Conservation (phyloP, 2,329 filamentous ascomycete species). For the Herpotrichia juniperi region DNA sequence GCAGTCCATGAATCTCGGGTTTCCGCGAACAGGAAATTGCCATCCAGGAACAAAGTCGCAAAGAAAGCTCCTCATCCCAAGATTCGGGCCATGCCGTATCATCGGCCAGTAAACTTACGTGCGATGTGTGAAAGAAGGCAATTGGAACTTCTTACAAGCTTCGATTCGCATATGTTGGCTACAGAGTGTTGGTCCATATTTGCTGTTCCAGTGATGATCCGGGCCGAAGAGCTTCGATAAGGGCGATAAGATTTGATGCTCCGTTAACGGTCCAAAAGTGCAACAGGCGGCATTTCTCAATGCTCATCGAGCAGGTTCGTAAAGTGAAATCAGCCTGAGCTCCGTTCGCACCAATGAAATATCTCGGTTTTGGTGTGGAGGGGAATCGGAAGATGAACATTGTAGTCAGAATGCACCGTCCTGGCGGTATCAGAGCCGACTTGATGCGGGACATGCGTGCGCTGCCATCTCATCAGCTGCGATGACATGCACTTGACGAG, state of each 20-base stretch:
- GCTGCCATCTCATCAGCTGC: slow-evolving; percentile 9
- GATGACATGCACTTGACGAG: slow-evolving; percentile 15
- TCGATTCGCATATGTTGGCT: slow-evolving; percentile 2
- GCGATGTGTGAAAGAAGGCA: slow-evolving; percentile 4
- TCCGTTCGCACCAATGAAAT: slow-evolving; percentile 11
- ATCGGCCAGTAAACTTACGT: neutral
- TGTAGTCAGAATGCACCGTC: slow-evolving; percentile 16
- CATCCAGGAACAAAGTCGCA: slow-evolving; percentile 18
- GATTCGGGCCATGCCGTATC: neutral
- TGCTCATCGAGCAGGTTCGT: slow-evolving; percentile 5
- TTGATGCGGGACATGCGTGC: slow-evolving; percentile 18
- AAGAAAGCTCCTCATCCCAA: slow-evolving; percentile 17
- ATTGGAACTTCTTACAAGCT: too few relatives aligned
- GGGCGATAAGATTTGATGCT: slow-evolving; percentile 17
- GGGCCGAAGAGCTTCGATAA: slow-evolving; percentile 13
- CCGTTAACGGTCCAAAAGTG: slow-evolving; percentile 12
- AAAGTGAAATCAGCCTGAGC: slow-evolving; percentile 14
- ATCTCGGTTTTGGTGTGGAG: slow-evolving; percentile 16
- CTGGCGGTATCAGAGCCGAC: slow-evolving; percentile 18
- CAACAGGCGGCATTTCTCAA: slow-evolving; percentile 3
- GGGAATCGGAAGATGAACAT: slow-evolving; percentile 15
- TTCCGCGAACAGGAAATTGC: slow-evolving; percentile 27
- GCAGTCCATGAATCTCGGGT: slow-evolving; percentile 9
- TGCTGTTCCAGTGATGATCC: slow-evolving; percentile 12
- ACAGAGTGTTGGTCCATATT: neutral